Base-by-base conservation (phyloP, 768 basidiomycete species). In the Tulasnella sp. region DNA sequence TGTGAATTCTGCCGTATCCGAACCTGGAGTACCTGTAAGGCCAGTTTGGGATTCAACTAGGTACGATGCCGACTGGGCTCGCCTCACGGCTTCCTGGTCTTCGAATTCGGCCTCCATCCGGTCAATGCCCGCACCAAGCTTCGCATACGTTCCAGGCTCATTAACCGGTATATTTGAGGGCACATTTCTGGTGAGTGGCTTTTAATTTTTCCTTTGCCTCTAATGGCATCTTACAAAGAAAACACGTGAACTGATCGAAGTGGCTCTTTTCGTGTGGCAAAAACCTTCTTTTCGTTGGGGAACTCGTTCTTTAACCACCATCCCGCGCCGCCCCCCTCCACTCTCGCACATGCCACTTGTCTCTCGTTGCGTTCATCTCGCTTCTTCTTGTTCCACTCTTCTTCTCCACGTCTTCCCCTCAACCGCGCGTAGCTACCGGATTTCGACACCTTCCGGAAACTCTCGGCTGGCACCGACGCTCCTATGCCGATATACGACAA, bases 101-200 rank as follows among this genome's bases (percentile, higher is more conserved):
- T 79, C 86, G 19, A 42, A 17, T 34, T 34, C 58, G 58, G 58
- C 58, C 31, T 84, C 82, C 72, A 76, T 45, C 70, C 77, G 76
- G 1, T 69, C 77, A 36, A 58, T 80, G 9, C 82, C 82, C 0
- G 79, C 83, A 38, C 81, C 80, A 72, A 83, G 82, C 19, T 78
- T 76, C 11, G 82, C 83, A 29, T 90, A 88, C 80, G 84, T 84
- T 2, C 85, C 85, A 0, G 91, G 91, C 7, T 80, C 84, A 2
- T 83, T 91, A 79, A 82, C 81, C 29, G 91, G 91, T 2, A 82
- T 87, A 6, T 91, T 88, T 89, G 86, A 89, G 77, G 91, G 91
- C 3, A 84, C 88, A 25, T 85, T 90, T 81, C 82, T 89, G 74
- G 90, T 91, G 73, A 77, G 89, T 86, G 7, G 29, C 49, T 72